These are phyloP conservation scores for Imleria badia DNA, from an alignment of 768 basidiomycete genomes.

Conservation along the genomic window DNA sequence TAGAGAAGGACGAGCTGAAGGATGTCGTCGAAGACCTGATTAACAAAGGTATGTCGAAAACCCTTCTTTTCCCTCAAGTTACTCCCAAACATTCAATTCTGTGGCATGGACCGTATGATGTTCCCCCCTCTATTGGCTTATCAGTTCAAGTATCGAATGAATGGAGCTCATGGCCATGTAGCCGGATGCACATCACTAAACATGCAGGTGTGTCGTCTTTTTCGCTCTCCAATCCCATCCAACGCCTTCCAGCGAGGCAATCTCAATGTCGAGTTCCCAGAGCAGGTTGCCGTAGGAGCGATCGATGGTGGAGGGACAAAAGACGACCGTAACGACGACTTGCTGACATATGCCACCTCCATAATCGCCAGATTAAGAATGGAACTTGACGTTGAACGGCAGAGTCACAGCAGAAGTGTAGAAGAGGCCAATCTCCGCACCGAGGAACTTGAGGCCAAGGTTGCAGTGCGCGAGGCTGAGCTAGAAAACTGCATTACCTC, in stretches of 20 bases:
- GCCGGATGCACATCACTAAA: conserved; percentile 40
- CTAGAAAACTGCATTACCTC: conserved; percentile 40
- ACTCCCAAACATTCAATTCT: not conserved
- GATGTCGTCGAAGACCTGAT: conserved; percentile 52
- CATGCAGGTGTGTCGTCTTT: conserved; percentile 42
- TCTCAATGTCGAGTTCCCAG: conserved; percentile 25
- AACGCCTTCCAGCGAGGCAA: conserved; percentile 15
- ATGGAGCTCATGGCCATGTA: conserved; percentile 46
- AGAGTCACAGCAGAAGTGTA: conserved; percentile 40
- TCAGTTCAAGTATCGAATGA: conserved; percentile 48
- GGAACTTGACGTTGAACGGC: conserved; percentile 46
- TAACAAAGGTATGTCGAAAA: conserved; percentile 52
- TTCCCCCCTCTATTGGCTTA: not conserved
- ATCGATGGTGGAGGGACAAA: not conserved
- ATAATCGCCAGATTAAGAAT: conserved; percentile 43
- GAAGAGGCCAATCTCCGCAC: conserved; percentile 42
- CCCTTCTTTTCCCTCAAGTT: not conserved
- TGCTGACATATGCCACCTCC: conserved; percentile 42
- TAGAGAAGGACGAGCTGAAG: conserved; percentile 52
- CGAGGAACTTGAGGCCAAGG: conserved; percentile 47
- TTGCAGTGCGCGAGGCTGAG: conserved; percentile 58
- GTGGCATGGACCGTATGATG: not conserved
- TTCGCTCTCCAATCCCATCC: conserved; percentile 4
- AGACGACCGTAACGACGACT: conserved; percentile 22
- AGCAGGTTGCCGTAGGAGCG: conserved; percentile 8